Evolutionary conservation across 202 grass and related monocot species (phyloP), one percentile per base, ranked within the genome.

Genomic region (Panicum virgatum): DNA sequence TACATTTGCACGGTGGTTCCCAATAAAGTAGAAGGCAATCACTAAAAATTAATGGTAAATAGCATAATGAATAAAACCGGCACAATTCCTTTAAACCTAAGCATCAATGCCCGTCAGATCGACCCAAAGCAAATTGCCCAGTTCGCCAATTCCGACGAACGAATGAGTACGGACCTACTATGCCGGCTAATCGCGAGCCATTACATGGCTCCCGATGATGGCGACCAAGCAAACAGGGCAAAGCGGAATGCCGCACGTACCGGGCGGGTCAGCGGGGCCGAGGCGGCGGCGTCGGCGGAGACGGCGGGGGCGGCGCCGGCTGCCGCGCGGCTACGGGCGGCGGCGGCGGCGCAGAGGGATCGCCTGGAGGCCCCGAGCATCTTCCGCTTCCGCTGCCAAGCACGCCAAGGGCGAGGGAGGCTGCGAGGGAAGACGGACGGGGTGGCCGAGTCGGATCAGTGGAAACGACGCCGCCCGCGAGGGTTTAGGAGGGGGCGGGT

Each of bases 311-410:
- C 67, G 8, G 66, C 84, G 1, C 52, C 80, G 16, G 58, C 74
- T 20, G 75, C 90, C n/a, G 82, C 72, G 69, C 76, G 78, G 68
- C 75, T 70, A 26, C 86, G 77, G 62, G 86, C 71, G 12, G 78
- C 82, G 50, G 69, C 50, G 85, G 77, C 84, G 43, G 73, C 59
- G 85, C 82, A 84, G 75, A 90, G 78, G 52, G 90, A 90, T 60
- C 92, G 88, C 83, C 92, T 92, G 26, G 92, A 92, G 75, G 85
- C 89, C 36, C 89, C 89, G 3, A 94, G 78, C 92, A 94, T 94
- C 77, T 77, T 68, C 64, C n/a, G 23, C 78, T 62, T 19, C 50
- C 23, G 19, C 72, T 18, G n/a, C 40, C 13, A 34, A 53, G 45
- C 37, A 26, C 52, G 16, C n/a, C 13, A 23, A 70, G 27, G 29